Conservation (phyloP, 768 basidiomycete genomes). For the Cyclocybe cylindracea region DNA sequence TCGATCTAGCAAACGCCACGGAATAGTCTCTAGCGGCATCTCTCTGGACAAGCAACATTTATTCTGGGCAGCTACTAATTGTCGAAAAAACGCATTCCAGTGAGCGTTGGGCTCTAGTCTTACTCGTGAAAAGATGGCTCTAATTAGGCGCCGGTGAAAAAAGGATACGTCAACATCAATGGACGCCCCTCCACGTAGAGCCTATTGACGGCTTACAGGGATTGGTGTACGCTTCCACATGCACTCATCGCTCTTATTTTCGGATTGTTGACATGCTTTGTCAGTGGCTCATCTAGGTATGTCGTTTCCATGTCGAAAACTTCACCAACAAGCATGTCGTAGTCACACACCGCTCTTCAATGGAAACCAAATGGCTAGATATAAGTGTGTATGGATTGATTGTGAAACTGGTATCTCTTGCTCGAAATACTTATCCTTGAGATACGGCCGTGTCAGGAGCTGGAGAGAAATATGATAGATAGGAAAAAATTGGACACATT, state of each 20-base stretch:
- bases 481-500: constrained; percentile 19
- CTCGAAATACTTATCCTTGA: background rate
- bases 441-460: background rate
- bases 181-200: constrained; percentile 50
- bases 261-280: background rate
- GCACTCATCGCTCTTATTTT: background rate
- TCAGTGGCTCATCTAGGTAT: constrained; percentile 48
- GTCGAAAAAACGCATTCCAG: constrained; percentile 49
- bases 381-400: no score
- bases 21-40: constrained; percentile 53
- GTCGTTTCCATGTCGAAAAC: constrained; percentile 50
- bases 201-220: constrained; percentile 37
- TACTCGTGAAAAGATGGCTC: background rate
- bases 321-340: constrained; percentile 49
- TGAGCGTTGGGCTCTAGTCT: constrained; percentile 16
- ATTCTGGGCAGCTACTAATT: constrained; percentile 42
- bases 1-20: constrained; percentile 54
- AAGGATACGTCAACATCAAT: constrained; percentile 58
- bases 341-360: constrained; percentile 32
- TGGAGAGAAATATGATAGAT: background rate
- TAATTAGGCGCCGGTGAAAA: background rate
- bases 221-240: constrained; percentile 43
- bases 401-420: background rate
- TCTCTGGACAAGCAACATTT: constrained; percentile 52
- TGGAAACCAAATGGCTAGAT: no score